phyloP scores from a whole-genome alignment of 257 asterid species.

The Solanum medicagineum region DNA sequence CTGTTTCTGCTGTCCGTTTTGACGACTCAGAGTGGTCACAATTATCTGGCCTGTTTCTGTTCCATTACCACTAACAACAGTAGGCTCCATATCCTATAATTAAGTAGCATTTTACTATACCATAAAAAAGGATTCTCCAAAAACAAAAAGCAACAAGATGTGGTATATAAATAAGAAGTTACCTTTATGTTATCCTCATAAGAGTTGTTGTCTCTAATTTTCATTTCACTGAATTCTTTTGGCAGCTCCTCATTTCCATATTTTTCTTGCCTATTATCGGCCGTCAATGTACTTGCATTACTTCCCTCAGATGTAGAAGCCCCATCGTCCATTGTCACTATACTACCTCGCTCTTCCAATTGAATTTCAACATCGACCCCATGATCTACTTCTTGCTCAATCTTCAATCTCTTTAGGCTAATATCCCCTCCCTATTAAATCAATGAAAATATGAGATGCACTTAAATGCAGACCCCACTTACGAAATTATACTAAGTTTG shows the following conservation, averaged over 20 bases:
- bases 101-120: background rate
- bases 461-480: background rate
- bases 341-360: constrained; percentile 15
- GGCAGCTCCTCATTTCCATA: constrained; percentile 29
- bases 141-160: background rate
- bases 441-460: background rate
- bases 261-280: constrained; percentile 17
- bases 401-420: constrained; percentile 40
- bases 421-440: constrained; percentile 48
- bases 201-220: constrained; percentile 20
- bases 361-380: constrained; percentile 22
- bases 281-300: constrained; percentile 24
- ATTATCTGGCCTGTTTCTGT: constrained; percentile 88
- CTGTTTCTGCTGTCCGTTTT: constrained; percentile 74
- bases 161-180: background rate
- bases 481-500: background rate
- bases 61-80: constrained; percentile 65
- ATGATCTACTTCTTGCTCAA: constrained; percentile 40
- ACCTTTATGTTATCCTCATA: constrained; percentile 51
- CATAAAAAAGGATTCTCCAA: background rate
- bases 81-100: constrained; percentile 59
- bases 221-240: constrained; percentile 20
- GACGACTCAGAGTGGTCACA: constrained; percentile 64
- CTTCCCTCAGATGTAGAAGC: constrained; percentile 23
- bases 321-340: constrained; percentile 14